Evolutionary conservation across 2,329 filamentous ascomycete genomes (phyloP).

Genomic region (Colletotrichum falcatum): DNA sequence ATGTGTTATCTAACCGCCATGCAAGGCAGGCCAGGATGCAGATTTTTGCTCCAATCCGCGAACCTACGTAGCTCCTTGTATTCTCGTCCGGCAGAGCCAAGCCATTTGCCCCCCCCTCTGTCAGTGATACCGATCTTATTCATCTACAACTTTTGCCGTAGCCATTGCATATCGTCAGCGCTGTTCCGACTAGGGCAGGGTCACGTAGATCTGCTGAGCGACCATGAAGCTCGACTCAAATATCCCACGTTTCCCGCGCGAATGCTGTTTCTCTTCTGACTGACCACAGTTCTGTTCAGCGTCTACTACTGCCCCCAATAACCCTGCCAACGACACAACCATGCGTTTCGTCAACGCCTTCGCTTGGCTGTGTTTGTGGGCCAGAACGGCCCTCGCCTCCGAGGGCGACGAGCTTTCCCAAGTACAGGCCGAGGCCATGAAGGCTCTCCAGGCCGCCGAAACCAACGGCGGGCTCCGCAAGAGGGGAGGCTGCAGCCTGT

Average conservation of each 20-base stretch:
- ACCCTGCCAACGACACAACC: too few species aligned
- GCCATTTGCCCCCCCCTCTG: not conserved
- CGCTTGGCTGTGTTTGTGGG: not conserved
- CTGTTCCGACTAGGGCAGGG: not conserved
- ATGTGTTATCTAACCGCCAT: constrained; percentile 1
- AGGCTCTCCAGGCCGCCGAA: constrained; percentile 17
- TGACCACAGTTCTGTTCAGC: not conserved
- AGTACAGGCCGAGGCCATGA: constrained; percentile 11
- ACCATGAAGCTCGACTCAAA: not conserved
- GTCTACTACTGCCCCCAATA: not conserved
- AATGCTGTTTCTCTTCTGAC: not conserved
- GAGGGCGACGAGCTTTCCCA: constrained; percentile 20
- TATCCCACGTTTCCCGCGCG: not conserved
- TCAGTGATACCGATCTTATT: not conserved
- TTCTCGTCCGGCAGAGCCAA: not conserved
- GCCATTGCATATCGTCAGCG: not conserved
- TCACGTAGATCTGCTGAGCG: not conserved
- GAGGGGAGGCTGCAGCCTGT: constrained; percentile 19
- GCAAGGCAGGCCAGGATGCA: constrained; percentile 8
- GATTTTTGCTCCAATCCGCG: not conserved
- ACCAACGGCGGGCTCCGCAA: not conserved
- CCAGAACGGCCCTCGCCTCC: not conserved
- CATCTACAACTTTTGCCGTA: not conserved
- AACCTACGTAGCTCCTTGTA: not conserved
- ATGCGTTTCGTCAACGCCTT: constrained; percentile 9